phyloP scores from a whole-genome alignment of 257 asterid genomes.

The Solanum appendiculatum region DNA sequence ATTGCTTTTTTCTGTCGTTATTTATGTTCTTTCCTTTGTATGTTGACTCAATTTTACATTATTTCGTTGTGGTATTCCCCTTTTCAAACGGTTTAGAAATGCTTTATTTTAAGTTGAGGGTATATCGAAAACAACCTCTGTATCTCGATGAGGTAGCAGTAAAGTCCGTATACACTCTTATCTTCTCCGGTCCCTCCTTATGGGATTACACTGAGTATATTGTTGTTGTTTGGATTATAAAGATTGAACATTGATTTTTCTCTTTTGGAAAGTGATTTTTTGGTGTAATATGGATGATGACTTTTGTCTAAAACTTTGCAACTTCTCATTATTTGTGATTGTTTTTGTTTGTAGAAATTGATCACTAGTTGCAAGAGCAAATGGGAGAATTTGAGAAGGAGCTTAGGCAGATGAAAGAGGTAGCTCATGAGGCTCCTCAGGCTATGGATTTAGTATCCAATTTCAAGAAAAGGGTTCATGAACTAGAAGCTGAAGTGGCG shows the following conservation, averaged over 20 bases:
- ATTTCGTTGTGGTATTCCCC: background rate
- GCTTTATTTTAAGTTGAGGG: too few relatives aligned
- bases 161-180: background rate
- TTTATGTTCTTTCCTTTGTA: background rate
- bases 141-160: background rate
- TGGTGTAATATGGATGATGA: background rate
- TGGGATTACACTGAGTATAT: background rate
- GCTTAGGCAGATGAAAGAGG: constrained; percentile 29
- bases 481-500: constrained; percentile 43
- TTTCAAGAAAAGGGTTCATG: constrained; percentile 24
- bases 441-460: constrained; percentile 4
- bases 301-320: background rate
- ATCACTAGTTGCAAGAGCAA: constrained; percentile 34
- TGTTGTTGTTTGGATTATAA: background rate
- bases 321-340: background rate
- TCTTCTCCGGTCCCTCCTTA: background rate
- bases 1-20: background rate
- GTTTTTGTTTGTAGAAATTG: constrained; percentile 11
- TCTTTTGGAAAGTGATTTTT: background rate
- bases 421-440: constrained; percentile 6
- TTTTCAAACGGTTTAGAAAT: background rate
- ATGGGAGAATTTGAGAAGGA: constrained; percentile 47
- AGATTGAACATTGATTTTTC: background rate
- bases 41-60: background rate
- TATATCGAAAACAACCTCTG: background rate